A percentile compares a stretch with the other conserved stretches of the same genome.
Conservation (phyloP, 192 early-diverging fungal species). For the Backusella liffmaniae region DNA sequence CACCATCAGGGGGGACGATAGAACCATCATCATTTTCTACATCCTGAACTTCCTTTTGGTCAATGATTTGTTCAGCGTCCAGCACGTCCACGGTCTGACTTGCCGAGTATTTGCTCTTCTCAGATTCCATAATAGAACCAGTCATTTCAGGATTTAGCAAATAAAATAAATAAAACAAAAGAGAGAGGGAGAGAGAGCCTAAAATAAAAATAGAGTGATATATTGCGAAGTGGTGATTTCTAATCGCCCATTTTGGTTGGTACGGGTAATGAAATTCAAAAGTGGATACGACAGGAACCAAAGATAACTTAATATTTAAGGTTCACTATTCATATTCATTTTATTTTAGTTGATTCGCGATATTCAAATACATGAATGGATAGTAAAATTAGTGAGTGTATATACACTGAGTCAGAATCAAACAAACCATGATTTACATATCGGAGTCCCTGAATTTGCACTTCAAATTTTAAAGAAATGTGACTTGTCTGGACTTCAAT, state of each 20-base stretch:
- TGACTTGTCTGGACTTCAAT: not conserved
- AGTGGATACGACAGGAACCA: not conserved
- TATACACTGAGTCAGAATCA: not conserved
- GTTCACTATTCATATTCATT: not conserved
- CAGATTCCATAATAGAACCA: not conserved
- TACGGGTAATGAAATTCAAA: not conserved
- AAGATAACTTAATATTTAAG: not conserved
- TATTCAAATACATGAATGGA: no score
- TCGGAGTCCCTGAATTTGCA: not conserved
- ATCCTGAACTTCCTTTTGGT: not conserved
- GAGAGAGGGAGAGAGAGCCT: not conserved
- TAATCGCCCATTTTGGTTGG: not conserved
- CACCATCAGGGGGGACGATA: conserved; percentile 43
- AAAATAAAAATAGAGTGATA: not conserved
- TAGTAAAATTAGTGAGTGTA: no score
- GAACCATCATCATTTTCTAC: conserved; percentile 6
- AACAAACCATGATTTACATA: no score
- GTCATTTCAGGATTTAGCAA: not conserved
- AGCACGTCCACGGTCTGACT: not conserved
- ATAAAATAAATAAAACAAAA: not conserved
- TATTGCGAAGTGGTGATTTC: not conserved
- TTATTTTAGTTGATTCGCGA: not conserved
- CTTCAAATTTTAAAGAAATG: not conserved
- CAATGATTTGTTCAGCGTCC: not conserved
- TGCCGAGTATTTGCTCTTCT: not conserved